Evolutionary conservation across 139 green algal species (phyloP), one percentile per base, ranked within the genome.

Genomic region (Tetraselmis chui): DNA sequence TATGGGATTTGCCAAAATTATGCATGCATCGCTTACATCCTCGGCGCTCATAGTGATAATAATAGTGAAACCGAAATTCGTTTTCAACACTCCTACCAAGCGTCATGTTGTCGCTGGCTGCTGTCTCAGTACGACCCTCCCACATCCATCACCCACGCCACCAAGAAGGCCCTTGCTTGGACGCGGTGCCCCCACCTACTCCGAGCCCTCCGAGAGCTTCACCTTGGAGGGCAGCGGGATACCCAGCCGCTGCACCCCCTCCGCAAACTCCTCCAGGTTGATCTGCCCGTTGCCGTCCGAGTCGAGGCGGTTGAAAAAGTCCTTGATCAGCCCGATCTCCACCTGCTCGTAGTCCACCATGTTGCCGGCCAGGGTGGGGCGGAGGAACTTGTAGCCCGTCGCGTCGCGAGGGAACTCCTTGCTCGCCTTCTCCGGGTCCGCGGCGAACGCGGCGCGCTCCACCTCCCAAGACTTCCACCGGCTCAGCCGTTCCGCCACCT

Each of bases 271-370:
- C 74, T 77, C 74, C 26, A 77, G n/a, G 74, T 2, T 31, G 74
- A 77, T 77, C 26, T 77, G 74, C 74, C 74, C n/a, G 74, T 28
- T 28, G 74, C n/a, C 26, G 74, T 77, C 74, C 74, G 25, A 29
- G 74, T 77, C 74, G 74, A 77, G 74, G 74, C n/a, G 26, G 74
- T 77, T 29, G 74, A 77, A 77, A 29, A 77, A 77, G 74, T 77
- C 74, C 74, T 29, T 77, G 74, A 77, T 28, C 5, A 77, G 74
- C 26, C 74, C n/a, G 23, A 77, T 23, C 23, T 77, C 74, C 23
- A 77, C 18, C 26, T 11, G 2, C 26, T 77, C 5, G 5, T 28
- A 22, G 26, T 28, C 74, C 74, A 29, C 74, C 74, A 18, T 29
- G 26, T 28, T 29, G 74, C 18, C 25, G 74, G 2, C 74, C 74